Evolutionary conservation across 2,329 filamentous ascomycete genomes (phyloP).

Genomic region (Clarireedia sp.): DNA sequence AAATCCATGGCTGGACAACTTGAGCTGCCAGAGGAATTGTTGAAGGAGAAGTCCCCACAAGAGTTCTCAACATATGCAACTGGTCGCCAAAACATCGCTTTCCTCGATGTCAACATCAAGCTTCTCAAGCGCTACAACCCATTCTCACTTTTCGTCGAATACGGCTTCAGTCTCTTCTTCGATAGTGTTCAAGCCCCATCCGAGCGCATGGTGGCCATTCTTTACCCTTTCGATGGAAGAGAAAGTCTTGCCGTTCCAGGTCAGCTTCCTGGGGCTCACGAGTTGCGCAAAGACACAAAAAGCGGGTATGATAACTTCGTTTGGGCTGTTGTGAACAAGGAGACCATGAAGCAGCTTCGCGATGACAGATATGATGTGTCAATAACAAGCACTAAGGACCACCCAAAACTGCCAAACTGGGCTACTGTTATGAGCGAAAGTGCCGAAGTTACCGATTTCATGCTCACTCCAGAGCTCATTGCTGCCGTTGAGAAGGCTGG

Average conservation of each 20-base stretch:
- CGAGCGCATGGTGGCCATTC: slow-evolving; percentile 68
- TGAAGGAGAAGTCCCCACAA: slow-evolving; percentile 82
- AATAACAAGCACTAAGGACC: slow-evolving; percentile 87
- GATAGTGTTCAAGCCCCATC: slow-evolving; percentile 63
- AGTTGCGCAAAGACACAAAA: slow-evolving; percentile 49
- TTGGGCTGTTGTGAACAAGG: slow-evolving; percentile 93
- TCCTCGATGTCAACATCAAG: slow-evolving; percentile 61
- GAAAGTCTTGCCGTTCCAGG: slow-evolving; percentile 70
- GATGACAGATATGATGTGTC: slow-evolving; percentile 93
- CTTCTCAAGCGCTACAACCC: slow-evolving; percentile 27
- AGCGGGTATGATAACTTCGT: slow-evolving; percentile 83
- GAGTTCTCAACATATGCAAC: slow-evolving; percentile 85
- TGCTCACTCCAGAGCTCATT: slow-evolving; percentile 83
- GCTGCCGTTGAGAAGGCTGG: slow-evolving; percentile 72
- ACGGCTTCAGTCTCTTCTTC: slow-evolving; percentile 64
- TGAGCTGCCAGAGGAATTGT: slow-evolving; percentile 44
- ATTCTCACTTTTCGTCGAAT: slow-evolving; percentile 49
- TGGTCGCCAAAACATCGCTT: slow-evolving; percentile 87
- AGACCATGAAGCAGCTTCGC: slow-evolving; percentile 79
- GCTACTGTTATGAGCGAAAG: slow-evolving; percentile 94
- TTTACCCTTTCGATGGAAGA: slow-evolving; percentile 88
- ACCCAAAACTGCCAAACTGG: slow-evolving; percentile 82
- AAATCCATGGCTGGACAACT: slow-evolving; percentile 32
- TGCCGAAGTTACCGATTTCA: slow-evolving; percentile 80
- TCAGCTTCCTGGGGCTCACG: slow-evolving; percentile 48